Evolutionary conservation across 768 basidiomycete species (phyloP), one percentile per base, ranked within the genome.

Genomic region (Naematelia encephala): DNA sequence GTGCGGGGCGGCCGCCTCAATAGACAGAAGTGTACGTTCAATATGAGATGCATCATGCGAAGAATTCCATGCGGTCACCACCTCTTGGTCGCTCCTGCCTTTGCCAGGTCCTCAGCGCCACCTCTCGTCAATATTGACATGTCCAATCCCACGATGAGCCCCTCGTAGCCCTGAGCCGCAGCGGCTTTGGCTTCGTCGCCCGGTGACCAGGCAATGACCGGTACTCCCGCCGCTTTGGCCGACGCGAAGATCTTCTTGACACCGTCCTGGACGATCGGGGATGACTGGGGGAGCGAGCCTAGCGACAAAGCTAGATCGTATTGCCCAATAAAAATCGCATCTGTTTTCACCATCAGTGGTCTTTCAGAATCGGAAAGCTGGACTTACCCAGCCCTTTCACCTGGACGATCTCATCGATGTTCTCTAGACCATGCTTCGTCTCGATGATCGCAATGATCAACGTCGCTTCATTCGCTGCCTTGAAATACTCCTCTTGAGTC

Each of bases 291-390:
- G 11, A 59, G 51, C 5, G 51, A 53, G 5, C 58, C 58, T 3
- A 59, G 44, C 1, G 58, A 59, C 25, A 59, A 51, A 5, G 58
- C 58, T 16, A 59, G 44, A 26, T 59, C 58, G 52, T 59, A 59
- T 34, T 59, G 58, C 3, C 58, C 58, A 27, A 59, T 59, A 39
- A 59, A 59, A 26, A 59, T 59, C 5, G 51, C 58, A 43, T 59
- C 58, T 59, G 28, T 8, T 22, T 39, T 16, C 34, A 16, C 16
- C 8, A 39, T 8, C 21, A 11, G 34, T 58, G 48, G 50, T 29
- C 30, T 4, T 1, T 19, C 13, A 29, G n/a, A 19, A 46, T 1
- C 2, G 4, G 51, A 22, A 27, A 4, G 8, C 19, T 22, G 43
- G 28, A 46, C 58, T 44, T 16, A 59, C 58, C 58, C 5, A 59